Base-by-base conservation (phyloP, 257 asterid species). In the Solanum pennellii region DNA sequence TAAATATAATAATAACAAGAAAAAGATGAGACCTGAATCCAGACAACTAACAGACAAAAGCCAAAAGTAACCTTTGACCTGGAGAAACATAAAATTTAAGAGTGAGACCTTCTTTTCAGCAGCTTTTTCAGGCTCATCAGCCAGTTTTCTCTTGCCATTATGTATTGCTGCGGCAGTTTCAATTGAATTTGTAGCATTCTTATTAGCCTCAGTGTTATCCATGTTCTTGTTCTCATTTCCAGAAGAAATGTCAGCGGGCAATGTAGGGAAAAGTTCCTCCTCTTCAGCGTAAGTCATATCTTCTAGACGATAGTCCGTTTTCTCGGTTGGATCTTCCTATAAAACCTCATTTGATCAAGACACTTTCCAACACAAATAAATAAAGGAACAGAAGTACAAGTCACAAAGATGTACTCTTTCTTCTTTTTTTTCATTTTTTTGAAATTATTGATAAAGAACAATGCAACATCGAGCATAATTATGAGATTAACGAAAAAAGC, bases 281-380 rank as follows among this genome's bases (percentile, higher is more conserved):
- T 97, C 99, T 90, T 94, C 94, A 88, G 90, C 94, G 91, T 94
- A 97, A 83, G 87, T 86, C 99, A 97, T 97, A 89, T 94, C 98
- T 74, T 95, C 95, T 62, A 86, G 89, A 84, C 25, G 93, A 91
- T 94, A 97, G 33, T 91, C 94, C 68, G 60, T 41, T 76, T 86
- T 92, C 72, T 89, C 90, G 29, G 90, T 71, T 21, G 88, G 86
- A 52, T 44, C 90, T 89, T 96, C 98, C 99, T 95, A 79, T 85
- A 49, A 37, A 59, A 73, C 83, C 25, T n/a, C 84, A 73, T 86
- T 52, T 49, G 35, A 73, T 86, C 88, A 93, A 56, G 90, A 86
- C 77, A 84, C 86, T 56, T 42, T 76, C 74, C 65, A 56, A 82
- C 56, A 13, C 33, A 79, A 80, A 80, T 11, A 47, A 52, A 82